Percentiles rank a stretch among this genome's conserved stretches.
Evolutionary conservation across 225 moss, liverwort and hornwort genomes (phyloP).

Genomic region (Physcomitrellopsis africana): DNA sequence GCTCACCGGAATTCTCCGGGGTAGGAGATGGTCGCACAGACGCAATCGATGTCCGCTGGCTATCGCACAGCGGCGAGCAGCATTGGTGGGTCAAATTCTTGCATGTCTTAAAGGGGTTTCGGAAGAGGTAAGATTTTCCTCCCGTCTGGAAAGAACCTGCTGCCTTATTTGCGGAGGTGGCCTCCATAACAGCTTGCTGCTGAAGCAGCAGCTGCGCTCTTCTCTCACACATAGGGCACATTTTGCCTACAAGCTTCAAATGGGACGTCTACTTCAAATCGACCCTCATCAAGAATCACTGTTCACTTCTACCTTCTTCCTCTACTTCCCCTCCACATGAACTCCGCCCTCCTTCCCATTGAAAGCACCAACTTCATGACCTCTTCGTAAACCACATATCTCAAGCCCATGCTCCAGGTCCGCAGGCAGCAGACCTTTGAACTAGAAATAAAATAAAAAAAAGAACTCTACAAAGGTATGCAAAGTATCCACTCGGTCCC

Average conservation of each 20-base stretch:
- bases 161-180: constrained; percentile 15
- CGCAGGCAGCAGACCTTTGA: constrained; percentile 28
- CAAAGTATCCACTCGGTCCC: too few relatives aligned
- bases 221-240: constrained; percentile 70
- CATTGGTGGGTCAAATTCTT: constrained; percentile 54
- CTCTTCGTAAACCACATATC: neutral
- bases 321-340: neutral
- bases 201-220: constrained; percentile 49
- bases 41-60: constrained; percentile 48
- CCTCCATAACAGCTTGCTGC: constrained; percentile 43
- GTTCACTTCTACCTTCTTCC: constrained; percentile 13
- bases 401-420: constrained; percentile 31
- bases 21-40: constrained; percentile 41
- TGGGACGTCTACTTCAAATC: constrained; percentile 6
- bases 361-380: neutral
- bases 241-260: constrained; percentile 18
- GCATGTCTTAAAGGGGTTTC: constrained; percentile 59
- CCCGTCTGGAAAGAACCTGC: constrained; percentile 3
- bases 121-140: constrained; percentile 37
- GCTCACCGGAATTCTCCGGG: constrained; percentile 40
- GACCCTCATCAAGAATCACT: constrained; percentile 7
- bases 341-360: constrained; percentile 11
- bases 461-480: too few relatives aligned
- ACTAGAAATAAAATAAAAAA: too few relatives aligned
- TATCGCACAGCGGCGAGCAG: constrained; percentile 53